Evolutionary conservation across 2,329 filamentous ascomycete genomes (phyloP).

Genomic region (Fusarium pseudocircinatum): DNA sequence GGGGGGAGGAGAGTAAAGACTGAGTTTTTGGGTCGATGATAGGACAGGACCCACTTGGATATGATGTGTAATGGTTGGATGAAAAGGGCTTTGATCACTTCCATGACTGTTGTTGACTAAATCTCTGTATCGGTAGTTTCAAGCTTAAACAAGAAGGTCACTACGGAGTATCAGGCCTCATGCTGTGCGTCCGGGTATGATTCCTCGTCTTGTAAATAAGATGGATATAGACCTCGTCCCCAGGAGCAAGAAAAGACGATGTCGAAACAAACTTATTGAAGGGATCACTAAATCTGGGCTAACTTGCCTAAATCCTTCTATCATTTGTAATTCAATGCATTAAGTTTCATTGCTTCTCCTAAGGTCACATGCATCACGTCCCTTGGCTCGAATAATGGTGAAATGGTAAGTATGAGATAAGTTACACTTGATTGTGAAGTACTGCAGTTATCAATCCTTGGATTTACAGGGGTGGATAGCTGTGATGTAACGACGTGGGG

Average conservation of each 20-base stretch:
- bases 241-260: not conserved
- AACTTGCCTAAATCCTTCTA: not conserved
- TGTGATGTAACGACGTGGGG: conserved; percentile 42
- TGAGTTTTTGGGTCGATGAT: conserved; percentile 28
- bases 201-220: not conserved
- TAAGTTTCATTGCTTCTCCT: not conserved
- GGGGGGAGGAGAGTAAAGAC: not conserved
- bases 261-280: not conserved
- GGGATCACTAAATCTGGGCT: not conserved
- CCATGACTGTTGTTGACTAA: not conserved
- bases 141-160: not conserved
- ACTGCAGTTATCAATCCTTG: not conserved
- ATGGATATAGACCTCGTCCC: not conserved
- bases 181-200: not conserved
- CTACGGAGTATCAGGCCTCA: not conserved
- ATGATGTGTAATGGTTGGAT: conserved; percentile 13
- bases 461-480: conserved; percentile 21
- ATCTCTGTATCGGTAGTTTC: not conserved
- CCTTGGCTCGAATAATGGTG: not conserved
- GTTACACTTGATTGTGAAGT: not conserved
- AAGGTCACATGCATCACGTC: not conserved
- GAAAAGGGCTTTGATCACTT: not conserved
- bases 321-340: not conserved
- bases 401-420: not conserved
- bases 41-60: conserved; percentile 31